Evolutionary conservation across 1,284 basidiomycete species (phyloP), one percentile per base, ranked within the genome.

Genomic region (Meira nashicola): DNA sequence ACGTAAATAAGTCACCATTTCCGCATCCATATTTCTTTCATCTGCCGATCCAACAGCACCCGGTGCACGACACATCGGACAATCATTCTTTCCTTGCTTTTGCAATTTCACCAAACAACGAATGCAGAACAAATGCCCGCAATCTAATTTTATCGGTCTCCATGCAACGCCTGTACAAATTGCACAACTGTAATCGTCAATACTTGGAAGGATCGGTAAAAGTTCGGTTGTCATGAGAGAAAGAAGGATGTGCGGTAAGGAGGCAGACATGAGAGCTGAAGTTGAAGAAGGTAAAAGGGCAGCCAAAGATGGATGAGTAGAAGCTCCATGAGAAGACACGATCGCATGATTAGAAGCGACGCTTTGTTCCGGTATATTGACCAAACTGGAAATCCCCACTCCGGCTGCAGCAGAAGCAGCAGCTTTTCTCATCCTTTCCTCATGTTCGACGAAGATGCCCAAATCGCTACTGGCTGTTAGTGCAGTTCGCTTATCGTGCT

Each of bases 61-160:
- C 11, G 63, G 62, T 0, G 69, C 61, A 2, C 75, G 59, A 77
- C 93, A 97, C 76, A 95, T 84, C 1, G 93, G 93, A 78, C 93
- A 97, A 64, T 88, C 82, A 11, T 82, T 84, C 69, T 88, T 86
- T 0, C 86, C 85, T 14, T 87, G 82, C 73, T 89, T 89, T 80
- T 97, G 93, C 85, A 97, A 88, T 81, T 96, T 95, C 51, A 92
- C 90, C 15, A 97, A 82, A 78, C 92, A 95, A 53, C 86, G 84
- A 59, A 85, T 89, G 70, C 92, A 96, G 79, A 95, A 95, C n/a
- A 94, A 80, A 78, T 96, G 93, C 0, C 87, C 83, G 68, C 93
- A 97, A 25, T 80, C 79, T 2, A 97, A 83, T 3, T 91, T 82
- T 57, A 97, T 90, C 9, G 77, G 71, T 19, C 75, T 61, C 70